A percentile compares a stretch with the other conserved stretches of the same genome.
phyloP scores from a whole-genome alignment of 768 basidiomycete species.

The Tremella fuciformis region DNA sequence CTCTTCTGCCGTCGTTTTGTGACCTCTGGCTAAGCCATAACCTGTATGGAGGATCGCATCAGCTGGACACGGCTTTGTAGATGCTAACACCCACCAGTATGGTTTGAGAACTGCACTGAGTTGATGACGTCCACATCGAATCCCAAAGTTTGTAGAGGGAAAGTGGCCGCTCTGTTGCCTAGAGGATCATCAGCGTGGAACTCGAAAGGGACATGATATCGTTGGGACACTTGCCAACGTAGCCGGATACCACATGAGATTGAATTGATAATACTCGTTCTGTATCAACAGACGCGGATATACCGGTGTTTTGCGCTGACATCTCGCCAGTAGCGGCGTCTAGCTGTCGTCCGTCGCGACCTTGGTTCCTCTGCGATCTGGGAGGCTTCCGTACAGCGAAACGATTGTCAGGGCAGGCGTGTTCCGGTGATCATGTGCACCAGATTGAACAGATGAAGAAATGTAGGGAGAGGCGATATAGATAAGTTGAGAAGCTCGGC shows the following conservation, averaged over 20 bases:
- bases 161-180: slow-evolving; percentile 64
- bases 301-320: too few relatives aligned
- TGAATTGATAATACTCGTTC: slow-evolving; percentile 81
- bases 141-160: slow-evolving; percentile 63
- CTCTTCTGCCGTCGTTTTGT: slow-evolving; percentile 72
- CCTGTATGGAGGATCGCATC: slow-evolving; percentile 55
- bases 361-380: too few relatives aligned
- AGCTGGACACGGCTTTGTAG: background rate
- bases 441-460: too few relatives aligned
- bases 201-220: background rate
- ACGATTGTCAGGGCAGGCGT: too few relatives aligned
- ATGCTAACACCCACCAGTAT: slow-evolving; percentile 63
- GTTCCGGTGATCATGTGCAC: too few relatives aligned
- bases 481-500: too few relatives aligned
- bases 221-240: slow-evolving; percentile 62
- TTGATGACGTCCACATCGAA: slow-evolving; percentile 95
- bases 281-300: background rate
- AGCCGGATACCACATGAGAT: slow-evolving; percentile 89
- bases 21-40: slow-evolving; percentile 76
- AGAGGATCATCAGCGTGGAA: background rate
- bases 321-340: too few relatives aligned
- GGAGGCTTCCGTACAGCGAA: too few relatives aligned
- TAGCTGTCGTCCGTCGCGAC: too few relatives aligned
- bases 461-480: too few relatives aligned
- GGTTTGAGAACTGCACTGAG: slow-evolving; percentile 93